phyloP scores from a whole-genome alignment of 1,284 basidiomycete species.

The Malassezia japonica region DNA sequence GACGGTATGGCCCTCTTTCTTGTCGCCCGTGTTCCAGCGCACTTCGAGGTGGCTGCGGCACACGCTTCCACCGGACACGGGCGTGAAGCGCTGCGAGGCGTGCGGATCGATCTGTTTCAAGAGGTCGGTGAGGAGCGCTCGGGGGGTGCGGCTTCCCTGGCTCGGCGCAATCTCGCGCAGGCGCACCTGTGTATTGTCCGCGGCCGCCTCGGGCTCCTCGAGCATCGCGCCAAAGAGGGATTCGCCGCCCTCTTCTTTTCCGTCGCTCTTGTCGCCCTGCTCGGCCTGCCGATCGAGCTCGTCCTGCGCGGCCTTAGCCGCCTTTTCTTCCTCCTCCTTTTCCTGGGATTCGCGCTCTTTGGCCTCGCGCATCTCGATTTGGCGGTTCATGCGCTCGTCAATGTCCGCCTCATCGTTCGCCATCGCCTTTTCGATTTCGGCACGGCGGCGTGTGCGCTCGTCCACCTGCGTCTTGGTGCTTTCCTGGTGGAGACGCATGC shows the following conservation, averaged over 20 bases:
- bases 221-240: conserved; percentile 51
- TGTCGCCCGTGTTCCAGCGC: conserved; percentile 22
- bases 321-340: not conserved
- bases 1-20: not conserved
- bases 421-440: not conserved
- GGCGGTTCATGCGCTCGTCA: not conserved
- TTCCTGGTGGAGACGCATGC: conserved; percentile 27
- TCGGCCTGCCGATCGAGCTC: too few species aligned
- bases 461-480: conserved; percentile 49
- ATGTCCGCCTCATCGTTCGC: conserved; percentile 4
- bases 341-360: not conserved
- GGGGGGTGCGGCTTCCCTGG: conserved; percentile 30
- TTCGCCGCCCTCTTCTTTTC: conserved; percentile 50
- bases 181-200: not conserved
- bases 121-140: conserved; percentile 34
- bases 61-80: conserved; percentile 22
- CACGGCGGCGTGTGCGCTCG: conserved; percentile 8
- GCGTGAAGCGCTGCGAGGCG: conserved; percentile 61
- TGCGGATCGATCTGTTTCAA: conserved; percentile 57
- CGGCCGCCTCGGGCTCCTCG: conserved; percentile 56
- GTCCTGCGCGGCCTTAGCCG: not conserved
- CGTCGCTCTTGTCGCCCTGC: not conserved
- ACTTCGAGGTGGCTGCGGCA: conserved; percentile 34
- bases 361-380: too few species aligned
- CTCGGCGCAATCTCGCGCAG: conserved; percentile 17